These are phyloP conservation scores for Tolypocladium endophyticum DNA, from an alignment of 2,329 filamentous ascomycete genomes.

Conservation along the genomic window DNA sequence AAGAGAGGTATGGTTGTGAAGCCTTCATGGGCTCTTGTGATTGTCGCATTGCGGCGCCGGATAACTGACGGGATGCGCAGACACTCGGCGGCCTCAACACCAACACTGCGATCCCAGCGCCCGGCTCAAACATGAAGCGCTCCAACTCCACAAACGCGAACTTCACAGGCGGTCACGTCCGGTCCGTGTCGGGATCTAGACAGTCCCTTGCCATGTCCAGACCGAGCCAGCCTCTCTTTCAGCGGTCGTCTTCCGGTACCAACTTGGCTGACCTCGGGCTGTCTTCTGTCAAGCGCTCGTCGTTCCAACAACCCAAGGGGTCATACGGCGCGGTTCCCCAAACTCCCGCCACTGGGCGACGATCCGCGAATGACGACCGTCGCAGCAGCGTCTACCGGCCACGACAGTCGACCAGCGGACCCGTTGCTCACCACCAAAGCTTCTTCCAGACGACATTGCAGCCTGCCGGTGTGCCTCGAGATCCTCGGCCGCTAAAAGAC, in stretches of 20 bases:
- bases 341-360: slow-evolving; percentile 45
- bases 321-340: slow-evolving; percentile 8
- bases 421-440: slow-evolving; percentile 64
- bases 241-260: slow-evolving; percentile 71
- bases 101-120: slow-evolving; percentile 80
- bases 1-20: slow-evolving; percentile 58
- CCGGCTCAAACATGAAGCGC: slow-evolving; percentile 88
- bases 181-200: slow-evolving; percentile 72
- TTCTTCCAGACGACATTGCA: slow-evolving; percentile 87
- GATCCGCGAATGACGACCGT: slow-evolving; percentile 45
- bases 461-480: slow-evolving; percentile 70
- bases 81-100: slow-evolving; percentile 77
- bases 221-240: slow-evolving; percentile 79
- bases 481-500: slow-evolving; percentile 80
- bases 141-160: slow-evolving; percentile 66
- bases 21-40: neutral
- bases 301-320: slow-evolving; percentile 65
- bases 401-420: slow-evolving; percentile 57
- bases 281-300: slow-evolving; percentile 76
- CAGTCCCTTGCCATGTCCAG: slow-evolving; percentile 78
- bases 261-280: slow-evolving; percentile 72
- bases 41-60: slow-evolving; percentile 8
- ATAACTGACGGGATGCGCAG: slow-evolving; percentile 33
- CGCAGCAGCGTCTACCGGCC: slow-evolving; percentile 74
- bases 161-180: slow-evolving; percentile 59